Evolutionary conservation across 257 asterid genomes (phyloP), one percentile per base, ranked within the genome.

Genomic region (Orobanche coerulescens): DNA sequence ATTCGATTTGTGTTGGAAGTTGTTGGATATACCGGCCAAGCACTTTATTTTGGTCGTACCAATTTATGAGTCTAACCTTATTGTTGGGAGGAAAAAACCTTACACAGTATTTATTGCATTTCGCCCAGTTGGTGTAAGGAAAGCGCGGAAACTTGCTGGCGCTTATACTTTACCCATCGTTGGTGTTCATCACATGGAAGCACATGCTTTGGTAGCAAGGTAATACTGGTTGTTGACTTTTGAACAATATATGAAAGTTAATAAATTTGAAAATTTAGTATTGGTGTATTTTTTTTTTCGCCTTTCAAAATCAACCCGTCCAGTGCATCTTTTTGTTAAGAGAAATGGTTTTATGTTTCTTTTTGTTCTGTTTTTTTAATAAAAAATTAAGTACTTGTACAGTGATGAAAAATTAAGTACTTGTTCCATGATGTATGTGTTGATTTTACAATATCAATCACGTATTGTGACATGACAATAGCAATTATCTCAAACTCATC

Each of bases 171-270:
- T 93, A 62, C 97, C 97, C 52, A 82, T 93, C 70, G 80, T 89
- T 13, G 94, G 94, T 37, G 95, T 93, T 58, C 97, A 89, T 75
- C 99, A 86, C 82, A 93, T 89, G 97, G 97, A 93, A 81, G 97
- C 97, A 62, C 97, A 93, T 73, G 88, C 97, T 72, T 77, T 89
- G 66, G 95, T 93, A 57, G 90, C 99, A 70, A 84, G 99, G 99
- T 86, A 80, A 65, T 47, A 23, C 10, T 60, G 22, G 23, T 36
- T 59, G 24, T 11, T 14, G 23, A 6, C 40, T 58, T 34, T 19
- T 66, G 48, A 33, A 31, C 59, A 36, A n/a, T n/a, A n/a, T n/a
- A n/a, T n/a, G n/a, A n/a, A n/a, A n/a, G n/a, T n/a, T n/a, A n/a
- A n/a, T n/a, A n/a, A n/a, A n/a, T n/a, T n/a, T n/a, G n/a, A n/a